Evolutionary conservation across 2,329 filamentous ascomycete species (phyloP).

Genomic region (Alternaria sp.): DNA sequence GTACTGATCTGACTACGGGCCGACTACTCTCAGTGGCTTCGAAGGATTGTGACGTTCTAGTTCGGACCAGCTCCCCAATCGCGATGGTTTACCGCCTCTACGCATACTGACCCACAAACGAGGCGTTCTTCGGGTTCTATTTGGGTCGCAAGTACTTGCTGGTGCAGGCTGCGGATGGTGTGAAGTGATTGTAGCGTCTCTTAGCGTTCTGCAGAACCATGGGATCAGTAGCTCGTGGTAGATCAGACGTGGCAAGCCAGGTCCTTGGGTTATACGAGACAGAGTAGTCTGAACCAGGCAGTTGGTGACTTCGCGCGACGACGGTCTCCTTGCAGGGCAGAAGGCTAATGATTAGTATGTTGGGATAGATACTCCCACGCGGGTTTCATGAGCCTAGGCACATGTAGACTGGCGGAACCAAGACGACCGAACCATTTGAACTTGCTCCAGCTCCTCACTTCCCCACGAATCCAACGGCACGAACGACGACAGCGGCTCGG

Average conservation of each 20-base stretch:
- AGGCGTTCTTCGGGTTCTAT: not conserved
- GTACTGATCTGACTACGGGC: not conserved
- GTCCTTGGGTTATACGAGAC: constrained; percentile 4
- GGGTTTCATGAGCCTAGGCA: not conserved
- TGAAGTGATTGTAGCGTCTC: not conserved
- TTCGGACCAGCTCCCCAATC: not conserved
- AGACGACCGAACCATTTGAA: not conserved
- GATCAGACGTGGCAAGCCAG: constrained; percentile 2
- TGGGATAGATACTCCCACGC: not conserved
- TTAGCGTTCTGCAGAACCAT: constrained; percentile 1
- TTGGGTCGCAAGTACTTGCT: not conserved
- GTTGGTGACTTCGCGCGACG: not conserved
- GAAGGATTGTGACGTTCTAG: not conserved
- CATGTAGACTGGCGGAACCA: not conserved
- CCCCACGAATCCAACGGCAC: not conserved
- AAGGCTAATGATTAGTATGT: not conserved
- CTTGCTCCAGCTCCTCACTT: not conserved
- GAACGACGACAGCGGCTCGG: not conserved
- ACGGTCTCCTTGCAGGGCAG: not conserved
- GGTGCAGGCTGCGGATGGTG: not conserved
- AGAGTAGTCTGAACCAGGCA: not conserved
- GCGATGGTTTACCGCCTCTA: not conserved
- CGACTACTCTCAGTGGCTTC: not conserved
- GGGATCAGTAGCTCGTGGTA: not conserved
- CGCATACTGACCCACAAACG: not conserved